A percentile compares a stretch with the other conserved stretches of the same genome.
Conservation (phyloP, 768 basidiomycete species). For the Tricholoma hemisulphureum region DNA sequence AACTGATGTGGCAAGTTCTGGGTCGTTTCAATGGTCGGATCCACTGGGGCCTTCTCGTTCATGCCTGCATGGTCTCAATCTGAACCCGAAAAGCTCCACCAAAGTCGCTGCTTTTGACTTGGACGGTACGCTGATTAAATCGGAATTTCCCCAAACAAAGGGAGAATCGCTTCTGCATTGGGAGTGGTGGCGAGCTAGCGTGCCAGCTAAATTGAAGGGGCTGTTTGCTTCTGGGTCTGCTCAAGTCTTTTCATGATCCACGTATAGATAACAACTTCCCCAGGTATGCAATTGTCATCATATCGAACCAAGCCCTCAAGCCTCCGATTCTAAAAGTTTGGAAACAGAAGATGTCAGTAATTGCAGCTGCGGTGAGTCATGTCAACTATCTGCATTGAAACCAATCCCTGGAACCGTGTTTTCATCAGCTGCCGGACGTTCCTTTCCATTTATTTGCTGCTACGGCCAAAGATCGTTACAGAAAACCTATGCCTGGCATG, state of each 20-base stretch:
- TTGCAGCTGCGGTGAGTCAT: constrained; percentile 58
- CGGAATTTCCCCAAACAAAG: constrained; percentile 28
- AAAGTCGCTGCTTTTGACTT: constrained; percentile 83
- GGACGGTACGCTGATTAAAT: constrained; percentile 83
- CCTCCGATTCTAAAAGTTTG: constrained; percentile 52
- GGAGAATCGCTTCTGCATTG: constrained; percentile 40
- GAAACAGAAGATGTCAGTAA: constrained; percentile 72
- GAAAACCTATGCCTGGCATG: constrained; percentile 90
- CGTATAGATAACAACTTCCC: not conserved
- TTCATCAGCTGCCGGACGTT: constrained; percentile 58
- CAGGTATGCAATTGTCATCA: constrained; percentile 70
- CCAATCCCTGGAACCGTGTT: not conserved
- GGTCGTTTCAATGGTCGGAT: constrained; percentile 40
- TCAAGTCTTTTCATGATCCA: not conserved
- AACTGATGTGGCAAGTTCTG: constrained; percentile 5
- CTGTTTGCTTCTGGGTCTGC: constrained; percentile 60
- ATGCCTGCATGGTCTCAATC: constrained; percentile 43
- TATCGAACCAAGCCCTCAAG: constrained; percentile 78
- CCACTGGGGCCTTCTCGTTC: constrained; percentile 36
- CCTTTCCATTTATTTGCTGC: constrained; percentile 84
- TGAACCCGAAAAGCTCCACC: constrained; percentile 40
- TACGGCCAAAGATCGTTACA: constrained; percentile 64
- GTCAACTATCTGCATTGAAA: not conserved
- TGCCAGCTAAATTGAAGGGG: constrained; percentile 63
- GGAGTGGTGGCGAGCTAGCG: constrained; percentile 71